Base-by-base conservation (phyloP, 2,329 filamentous ascomycete species). In the Diaporthe australafricana region DNA sequence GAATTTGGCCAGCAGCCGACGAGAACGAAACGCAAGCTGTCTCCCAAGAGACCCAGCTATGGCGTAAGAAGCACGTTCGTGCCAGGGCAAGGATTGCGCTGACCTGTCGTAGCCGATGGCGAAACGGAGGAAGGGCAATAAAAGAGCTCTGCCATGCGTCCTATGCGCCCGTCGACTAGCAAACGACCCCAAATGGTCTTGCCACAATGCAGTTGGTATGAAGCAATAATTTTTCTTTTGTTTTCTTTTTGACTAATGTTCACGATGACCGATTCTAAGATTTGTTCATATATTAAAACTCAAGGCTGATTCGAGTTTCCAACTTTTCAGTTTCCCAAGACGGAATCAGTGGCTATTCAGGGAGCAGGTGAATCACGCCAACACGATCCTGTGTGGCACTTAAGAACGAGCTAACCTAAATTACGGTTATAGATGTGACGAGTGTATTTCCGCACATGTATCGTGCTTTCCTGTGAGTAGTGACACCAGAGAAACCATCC, bases 101-200 rank as follows among this genome's bases (percentile, higher is more conserved):
- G 50, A 70, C 42, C n/a, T 2, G 30, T 32, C 53, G 2, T 60
- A 73, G 71, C 30, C 56, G 16, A 14, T 32, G 20, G 56, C 63
- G 14, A 71, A 73, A 47, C 57, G 56, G 16, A 63, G 40, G 42
- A 71, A 16, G 48, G 71, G 63, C 6, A 27, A 56, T 16, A 40
- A 2, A 22, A 25, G 71, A 47, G 62, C 55, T 9, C 42, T 65
- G 3, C 71, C 71, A 17, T 73, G 71, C 27, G 38, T 57, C 7
- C 63, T 68, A 12, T 71, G 71, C 32, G 55, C 57, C 14, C 63
- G 68, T 16, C 62, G 68, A 6, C 55, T 73, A 25, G 69, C 62
- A 14, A 68, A 71, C 22, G 72, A 71, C 5, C 69, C 72, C 11
- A 60, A 32, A 16, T 71, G 72, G 72, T 40, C 50, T 8, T 73